These are phyloP conservation scores for Alternaria burnsii DNA, from an alignment of 2,329 filamentous ascomycete species.

Conservation along the genomic window DNA sequence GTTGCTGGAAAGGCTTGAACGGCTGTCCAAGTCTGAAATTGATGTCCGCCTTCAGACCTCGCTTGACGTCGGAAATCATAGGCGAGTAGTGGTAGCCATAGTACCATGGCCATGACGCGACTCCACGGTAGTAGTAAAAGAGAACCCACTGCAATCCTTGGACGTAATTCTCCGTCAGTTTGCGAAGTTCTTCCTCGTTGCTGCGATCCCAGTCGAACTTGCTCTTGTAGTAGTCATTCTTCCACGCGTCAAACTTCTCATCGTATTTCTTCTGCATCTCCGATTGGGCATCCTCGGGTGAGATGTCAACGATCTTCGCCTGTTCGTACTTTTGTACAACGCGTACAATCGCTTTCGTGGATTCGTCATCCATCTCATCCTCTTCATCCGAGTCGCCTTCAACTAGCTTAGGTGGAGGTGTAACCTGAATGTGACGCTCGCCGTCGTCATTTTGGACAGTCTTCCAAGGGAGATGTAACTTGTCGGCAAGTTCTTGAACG, in stretches of 20 bases:
- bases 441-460: slow-evolving; percentile 70
- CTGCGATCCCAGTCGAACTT: slow-evolving; percentile 92
- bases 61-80: slow-evolving; percentile 94
- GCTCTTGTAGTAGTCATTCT: slow-evolving; percentile 87
- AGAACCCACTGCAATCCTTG: slow-evolving; percentile 98
- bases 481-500: slow-evolving; percentile 82
- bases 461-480: slow-evolving; percentile 71
- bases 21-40: slow-evolving; percentile 94
- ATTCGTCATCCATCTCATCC: slow-evolving; percentile 80
- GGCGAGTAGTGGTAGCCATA: slow-evolving; percentile 97
- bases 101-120: slow-evolving; percentile 99
- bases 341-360: slow-evolving; percentile 80
- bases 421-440: slow-evolving; percentile 71
- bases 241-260: slow-evolving; percentile 90
- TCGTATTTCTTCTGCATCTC: slow-evolving; percentile 87
- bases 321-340: slow-evolving; percentile 92
- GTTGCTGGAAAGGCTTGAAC: slow-evolving; percentile 92
- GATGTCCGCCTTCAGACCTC: slow-evolving; percentile 84
- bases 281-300: slow-evolving; percentile 78
- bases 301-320: slow-evolving; percentile 82
- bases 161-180: slow-evolving; percentile 93
- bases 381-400: slow-evolving; percentile 68
- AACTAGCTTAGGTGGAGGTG: slow-evolving; percentile 63
- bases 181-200: slow-evolving; percentile 79
- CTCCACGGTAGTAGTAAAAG: slow-evolving; percentile 96